Conservation (phyloP, 805 yeast genomes). For the Candida saitoana region DNA sequence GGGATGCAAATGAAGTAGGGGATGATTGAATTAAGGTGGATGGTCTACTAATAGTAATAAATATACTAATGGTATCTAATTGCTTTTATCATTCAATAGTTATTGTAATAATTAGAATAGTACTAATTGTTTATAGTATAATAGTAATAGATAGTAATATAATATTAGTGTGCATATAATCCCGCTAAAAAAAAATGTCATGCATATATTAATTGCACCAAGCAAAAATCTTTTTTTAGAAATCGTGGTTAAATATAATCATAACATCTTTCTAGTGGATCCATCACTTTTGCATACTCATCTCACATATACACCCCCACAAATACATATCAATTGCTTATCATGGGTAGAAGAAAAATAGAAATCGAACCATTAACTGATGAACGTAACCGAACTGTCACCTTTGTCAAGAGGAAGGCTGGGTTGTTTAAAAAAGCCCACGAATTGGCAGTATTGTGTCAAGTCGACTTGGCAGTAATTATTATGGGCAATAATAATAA, state of each 20-base stretch:
- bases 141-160: too few relatives aligned
- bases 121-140: too few relatives aligned
- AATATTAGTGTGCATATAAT: too few relatives aligned
- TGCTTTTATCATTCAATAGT: too few relatives aligned
- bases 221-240: neutral
- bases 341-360: conserved; percentile 97
- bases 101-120: too few relatives aligned
- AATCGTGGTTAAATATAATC: neutral
- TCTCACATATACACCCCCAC: neutral
- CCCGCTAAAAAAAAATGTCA: neutral
- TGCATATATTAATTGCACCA: neutral
- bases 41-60: too few relatives aligned
- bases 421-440: conserved; percentile 88
- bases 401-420: conserved; percentile 91
- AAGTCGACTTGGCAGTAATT: conserved; percentile 87
- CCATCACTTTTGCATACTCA: neutral
- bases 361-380: conserved; percentile 87
- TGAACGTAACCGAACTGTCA: conserved; percentile 80
- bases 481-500: conserved; percentile 80
- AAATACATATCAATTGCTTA: neutral
- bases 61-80: too few relatives aligned
- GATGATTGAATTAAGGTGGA: too few relatives aligned
- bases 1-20: too few relatives aligned
- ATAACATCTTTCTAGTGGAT: too few relatives aligned
- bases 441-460: conserved; percentile 84